Percentiles rank a stretch among this genome's conserved stretches.
phyloP scores from a whole-genome alignment of 306 rosid genomes.

The Comarum palustre region DNA sequence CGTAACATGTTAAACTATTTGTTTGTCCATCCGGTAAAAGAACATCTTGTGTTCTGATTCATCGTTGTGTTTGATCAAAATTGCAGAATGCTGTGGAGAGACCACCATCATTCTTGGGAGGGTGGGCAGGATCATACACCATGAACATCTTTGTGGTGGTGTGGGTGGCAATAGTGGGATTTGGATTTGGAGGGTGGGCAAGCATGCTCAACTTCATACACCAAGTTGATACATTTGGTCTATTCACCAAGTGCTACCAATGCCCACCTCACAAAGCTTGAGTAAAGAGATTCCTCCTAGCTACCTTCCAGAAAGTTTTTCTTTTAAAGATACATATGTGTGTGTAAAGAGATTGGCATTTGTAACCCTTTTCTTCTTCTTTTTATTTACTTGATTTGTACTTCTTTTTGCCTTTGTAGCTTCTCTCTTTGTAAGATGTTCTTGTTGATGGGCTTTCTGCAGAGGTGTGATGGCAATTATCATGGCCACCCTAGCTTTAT shows the following conservation, averaged over 20 bases:
- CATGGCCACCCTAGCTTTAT: constrained; percentile 56
- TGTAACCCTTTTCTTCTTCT: constrained; percentile 21
- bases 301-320: constrained; percentile 16
- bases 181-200: constrained; percentile 99
- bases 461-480: constrained; percentile 67
- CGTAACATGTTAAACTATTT: not conserved
- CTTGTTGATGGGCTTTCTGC: constrained; percentile 43
- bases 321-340: constrained; percentile 43
- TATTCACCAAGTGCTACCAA: constrained; percentile 84
- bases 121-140: constrained; percentile 76
- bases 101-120: constrained; percentile 75
- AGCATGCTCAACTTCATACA: constrained; percentile 80
- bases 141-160: constrained; percentile 78
- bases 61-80: not conserved
- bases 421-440: constrained; percentile 40
- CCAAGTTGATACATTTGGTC: constrained; percentile 75
- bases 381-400: constrained; percentile 7
- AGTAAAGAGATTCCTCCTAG: constrained; percentile 24
- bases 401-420: constrained; percentile 1
- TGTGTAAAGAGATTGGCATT: constrained; percentile 79
- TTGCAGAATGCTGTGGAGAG: constrained; percentile 92
- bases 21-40: not conserved
- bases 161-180: constrained; percentile 90
- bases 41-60: not conserved
- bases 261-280: constrained; percentile 86